phyloP scores from a whole-genome alignment of 371 early-diverging fungal species.

The Choanephora cucurbitarum region DNA sequence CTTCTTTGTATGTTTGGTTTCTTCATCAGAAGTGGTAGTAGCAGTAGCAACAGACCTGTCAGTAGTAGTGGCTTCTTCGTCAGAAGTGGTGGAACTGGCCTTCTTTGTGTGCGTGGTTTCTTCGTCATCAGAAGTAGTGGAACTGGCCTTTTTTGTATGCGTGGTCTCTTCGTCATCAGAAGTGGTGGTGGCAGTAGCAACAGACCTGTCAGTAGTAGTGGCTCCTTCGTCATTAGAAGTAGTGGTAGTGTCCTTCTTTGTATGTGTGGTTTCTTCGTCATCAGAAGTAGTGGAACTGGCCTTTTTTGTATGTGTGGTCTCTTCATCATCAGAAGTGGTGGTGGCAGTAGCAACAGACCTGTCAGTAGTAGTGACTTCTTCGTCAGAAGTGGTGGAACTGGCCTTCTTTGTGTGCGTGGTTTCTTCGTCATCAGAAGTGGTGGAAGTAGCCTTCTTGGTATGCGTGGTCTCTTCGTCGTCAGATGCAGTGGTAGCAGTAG shows the following conservation, averaged over 20 bases:
- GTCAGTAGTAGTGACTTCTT: conserved; percentile 9
- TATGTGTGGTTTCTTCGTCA: conserved; percentile 3
- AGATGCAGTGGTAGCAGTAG: not conserved
- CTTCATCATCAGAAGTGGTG: conserved; percentile 2
- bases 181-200: not conserved
- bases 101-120: not conserved
- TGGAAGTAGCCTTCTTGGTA: conserved; percentile 1
- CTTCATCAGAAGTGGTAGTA: conserved; percentile 5
- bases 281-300: conserved; percentile 3
- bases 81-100: not conserved
- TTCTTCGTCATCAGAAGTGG: conserved; percentile 4
- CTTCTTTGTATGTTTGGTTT: conserved; percentile 2
- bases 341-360: conserved; percentile 7
- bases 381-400: not conserved
- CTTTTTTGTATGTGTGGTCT: conserved; percentile 3
- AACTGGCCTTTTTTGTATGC: not conserved
- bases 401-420: not conserved
- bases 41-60: conserved; percentile 6
- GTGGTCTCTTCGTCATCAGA: conserved; percentile 1
- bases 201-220: conserved; percentile 4
- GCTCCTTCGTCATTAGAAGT: conserved; percentile 10
- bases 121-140: not conserved
- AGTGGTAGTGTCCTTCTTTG: conserved; percentile 8
- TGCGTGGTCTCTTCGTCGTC: not conserved
- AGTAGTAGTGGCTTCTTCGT: conserved; percentile 8